Evolutionary conservation across 2,329 filamentous ascomycete genomes (phyloP).

Genomic region (Xylariaceae sp.): DNA sequence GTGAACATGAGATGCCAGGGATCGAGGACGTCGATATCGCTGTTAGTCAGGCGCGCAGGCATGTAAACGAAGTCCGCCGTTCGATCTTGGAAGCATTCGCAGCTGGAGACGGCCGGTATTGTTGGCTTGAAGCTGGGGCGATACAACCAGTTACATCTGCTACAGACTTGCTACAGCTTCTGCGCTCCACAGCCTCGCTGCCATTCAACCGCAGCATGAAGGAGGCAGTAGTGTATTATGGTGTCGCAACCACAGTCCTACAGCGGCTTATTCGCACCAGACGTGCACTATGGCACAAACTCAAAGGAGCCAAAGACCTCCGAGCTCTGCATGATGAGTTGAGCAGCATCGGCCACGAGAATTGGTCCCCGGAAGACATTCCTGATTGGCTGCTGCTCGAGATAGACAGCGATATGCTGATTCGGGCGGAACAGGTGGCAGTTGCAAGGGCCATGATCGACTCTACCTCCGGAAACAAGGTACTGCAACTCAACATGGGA

Average conservation of each 20-base stretch:
- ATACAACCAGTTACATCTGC: conserved; percentile 43
- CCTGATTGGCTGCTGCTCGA: conserved; percentile 64
- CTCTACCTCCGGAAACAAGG: conserved; percentile 51
- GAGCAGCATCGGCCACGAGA: conserved; percentile 45
- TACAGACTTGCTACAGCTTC: conserved; percentile 39
- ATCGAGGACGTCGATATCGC: neutral
- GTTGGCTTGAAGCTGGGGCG: conserved; percentile 38
- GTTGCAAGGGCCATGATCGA: conserved; percentile 57
- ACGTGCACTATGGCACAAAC: conserved; percentile 22
- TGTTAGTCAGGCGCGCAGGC: neutral
- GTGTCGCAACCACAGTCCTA: conserved; percentile 36
- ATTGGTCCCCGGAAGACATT: conserved; percentile 48
- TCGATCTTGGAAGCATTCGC: conserved; percentile 11
- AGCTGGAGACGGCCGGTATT: conserved; percentile 15
- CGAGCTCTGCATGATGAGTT: conserved; percentile 38
- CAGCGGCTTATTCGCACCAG: conserved; percentile 43
- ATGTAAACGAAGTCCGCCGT: neutral
- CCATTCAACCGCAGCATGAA: conserved; percentile 34
- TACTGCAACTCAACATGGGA: conserved; percentile 65
- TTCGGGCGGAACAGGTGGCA: conserved; percentile 56
- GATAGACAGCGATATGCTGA: conserved; percentile 58
- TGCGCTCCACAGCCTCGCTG: conserved; percentile 32
- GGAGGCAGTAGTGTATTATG: conserved; percentile 39
- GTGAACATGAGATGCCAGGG: neutral
- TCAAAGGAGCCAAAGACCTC: no score